Percentiles rank a stretch among this genome's conserved stretches.
Conservation (phyloP, 495 filamentous ascomycete species). For the Clohesyomyces aquaticus region DNA sequence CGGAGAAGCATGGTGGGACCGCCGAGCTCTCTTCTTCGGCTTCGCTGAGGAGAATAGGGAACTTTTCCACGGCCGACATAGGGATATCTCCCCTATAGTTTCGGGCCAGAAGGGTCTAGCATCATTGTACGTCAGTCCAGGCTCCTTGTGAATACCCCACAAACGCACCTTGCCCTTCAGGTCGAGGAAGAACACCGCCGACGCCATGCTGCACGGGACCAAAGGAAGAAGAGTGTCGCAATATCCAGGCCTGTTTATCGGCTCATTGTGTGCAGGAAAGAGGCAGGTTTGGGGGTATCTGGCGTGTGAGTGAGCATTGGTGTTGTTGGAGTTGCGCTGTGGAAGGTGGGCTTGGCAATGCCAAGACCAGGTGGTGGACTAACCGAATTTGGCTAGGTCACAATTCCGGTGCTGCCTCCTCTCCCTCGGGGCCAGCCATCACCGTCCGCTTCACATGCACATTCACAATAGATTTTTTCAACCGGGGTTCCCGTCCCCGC, state of each 20-base stretch:
- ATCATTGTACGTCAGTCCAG: conserved; percentile 46
- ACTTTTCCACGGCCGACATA: conserved; percentile 99
- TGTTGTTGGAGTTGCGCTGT: background rate
- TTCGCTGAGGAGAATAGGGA: conserved; percentile 94
- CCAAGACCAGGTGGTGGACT: background rate
- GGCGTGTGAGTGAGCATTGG: conserved; percentile 1
- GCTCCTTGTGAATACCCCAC: conserved; percentile 4
- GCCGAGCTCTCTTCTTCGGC: conserved; percentile 99
- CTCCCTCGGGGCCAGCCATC: too few species aligned
- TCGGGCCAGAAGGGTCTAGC: conserved; percentile 91
- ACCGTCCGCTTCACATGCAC: too few species aligned
- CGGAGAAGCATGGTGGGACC: conserved; percentile 98
- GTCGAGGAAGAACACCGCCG: conserved; percentile 98
- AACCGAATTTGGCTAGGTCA: background rate
- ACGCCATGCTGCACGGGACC: conserved; percentile 72
- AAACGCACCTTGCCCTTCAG: conserved; percentile 94
- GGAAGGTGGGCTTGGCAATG: background rate
- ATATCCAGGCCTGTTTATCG: conserved; percentile 1
- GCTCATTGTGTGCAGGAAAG: conserved; percentile 19
- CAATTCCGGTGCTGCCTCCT: background rate
- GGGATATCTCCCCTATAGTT: conserved; percentile 99
- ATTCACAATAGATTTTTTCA: too few species aligned
- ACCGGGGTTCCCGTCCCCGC: too few species aligned
- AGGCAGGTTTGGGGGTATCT: background rate
- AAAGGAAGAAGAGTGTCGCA: background rate